These are phyloP conservation scores for Boechera retrofracta DNA, from an alignment of 345 rosid genomes.

Conservation along the genomic window DNA sequence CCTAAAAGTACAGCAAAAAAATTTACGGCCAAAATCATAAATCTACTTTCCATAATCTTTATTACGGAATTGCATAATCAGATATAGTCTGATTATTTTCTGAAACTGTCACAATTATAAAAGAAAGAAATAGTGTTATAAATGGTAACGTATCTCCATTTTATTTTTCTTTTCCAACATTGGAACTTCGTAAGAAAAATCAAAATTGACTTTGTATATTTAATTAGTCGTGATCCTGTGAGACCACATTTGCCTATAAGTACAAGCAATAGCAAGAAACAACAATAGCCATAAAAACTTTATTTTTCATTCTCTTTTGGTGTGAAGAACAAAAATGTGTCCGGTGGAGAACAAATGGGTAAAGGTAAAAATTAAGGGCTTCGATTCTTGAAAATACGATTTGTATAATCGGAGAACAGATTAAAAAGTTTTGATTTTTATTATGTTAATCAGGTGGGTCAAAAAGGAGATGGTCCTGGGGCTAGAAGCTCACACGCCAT, in stretches of 20 bases:
- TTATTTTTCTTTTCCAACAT: background rate
- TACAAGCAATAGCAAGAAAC: background rate
- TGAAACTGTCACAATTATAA: background rate
- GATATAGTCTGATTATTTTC: background rate
- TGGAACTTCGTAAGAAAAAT: background rate
- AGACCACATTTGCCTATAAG: slow-evolving; percentile 16
- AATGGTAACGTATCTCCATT: slow-evolving; percentile 29
- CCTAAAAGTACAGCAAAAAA: too few relatives aligned
- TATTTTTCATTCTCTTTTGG: background rate
- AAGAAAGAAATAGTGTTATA: slow-evolving; percentile 7
- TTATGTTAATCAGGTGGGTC: slow-evolving; percentile 21
- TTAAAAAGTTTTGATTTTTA: background rate
- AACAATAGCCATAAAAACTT: background rate
- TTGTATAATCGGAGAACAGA: too few relatives aligned
- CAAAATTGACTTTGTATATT: background rate
- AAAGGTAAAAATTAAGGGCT: slow-evolving; percentile 25
- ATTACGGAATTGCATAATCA: background rate
- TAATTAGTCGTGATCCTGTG: slow-evolving; percentile 11
- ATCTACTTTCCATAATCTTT: background rate
- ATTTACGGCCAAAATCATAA: too few relatives aligned
- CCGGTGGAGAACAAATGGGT: slow-evolving; percentile 37
- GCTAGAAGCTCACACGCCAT: slow-evolving; percentile 49
- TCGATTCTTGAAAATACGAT: background rate
- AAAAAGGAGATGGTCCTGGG: slow-evolving; percentile 43
- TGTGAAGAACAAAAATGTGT: slow-evolving; percentile 32